These are phyloP conservation scores for Bryum argenteum DNA, from an alignment of 225 moss, liverwort and hornwort genomes.

Conservation along the genomic window DNA sequence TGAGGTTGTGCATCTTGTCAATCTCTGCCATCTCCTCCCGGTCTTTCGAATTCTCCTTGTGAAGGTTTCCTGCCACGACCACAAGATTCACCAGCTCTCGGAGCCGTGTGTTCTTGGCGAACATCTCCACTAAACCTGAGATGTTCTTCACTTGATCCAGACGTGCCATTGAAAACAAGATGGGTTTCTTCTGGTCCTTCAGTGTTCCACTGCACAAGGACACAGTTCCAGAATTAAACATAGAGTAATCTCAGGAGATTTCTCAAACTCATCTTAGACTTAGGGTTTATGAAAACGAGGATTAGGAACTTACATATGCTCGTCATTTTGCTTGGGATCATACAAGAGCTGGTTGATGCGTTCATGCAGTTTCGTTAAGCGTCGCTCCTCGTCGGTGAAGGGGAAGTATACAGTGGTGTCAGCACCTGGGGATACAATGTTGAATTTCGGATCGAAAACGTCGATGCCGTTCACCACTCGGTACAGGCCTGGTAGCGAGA, in stretches of 20 bases:
- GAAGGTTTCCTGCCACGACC: conserved; percentile 80
- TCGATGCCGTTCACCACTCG: conserved; percentile 93
- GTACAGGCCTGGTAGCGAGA: conserved; percentile 88
- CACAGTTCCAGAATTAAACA: background rate
- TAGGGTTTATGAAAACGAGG: no score
- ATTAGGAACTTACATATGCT: conserved; percentile 65
- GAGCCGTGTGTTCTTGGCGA: conserved; percentile 67
- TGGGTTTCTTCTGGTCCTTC: conserved; percentile 69
- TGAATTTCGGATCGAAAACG: conserved; percentile 95
- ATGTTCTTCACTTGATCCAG: conserved; percentile 94
- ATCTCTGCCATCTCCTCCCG: conserved; percentile 90
- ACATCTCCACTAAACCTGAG: conserved; percentile 78
- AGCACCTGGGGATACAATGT: conserved; percentile 94
- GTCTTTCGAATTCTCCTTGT: conserved; percentile 69
- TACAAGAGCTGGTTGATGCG: conserved; percentile 72
- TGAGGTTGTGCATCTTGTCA: conserved; percentile 69
- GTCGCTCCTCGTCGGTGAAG: conserved; percentile 61
- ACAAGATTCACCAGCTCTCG: conserved; percentile 81
- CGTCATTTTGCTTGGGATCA: conserved; percentile 70
- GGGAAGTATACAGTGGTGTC: conserved; percentile 83
- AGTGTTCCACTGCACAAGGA: conserved; percentile 61
- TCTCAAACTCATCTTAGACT: no score
- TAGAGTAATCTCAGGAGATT: background rate
- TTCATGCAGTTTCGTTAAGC: conserved; percentile 66
- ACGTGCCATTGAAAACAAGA: conserved; percentile 93